phyloP scores from a whole-genome alignment of 495 filamentous ascomycete species.

The Aspergillus biplanus region DNA sequence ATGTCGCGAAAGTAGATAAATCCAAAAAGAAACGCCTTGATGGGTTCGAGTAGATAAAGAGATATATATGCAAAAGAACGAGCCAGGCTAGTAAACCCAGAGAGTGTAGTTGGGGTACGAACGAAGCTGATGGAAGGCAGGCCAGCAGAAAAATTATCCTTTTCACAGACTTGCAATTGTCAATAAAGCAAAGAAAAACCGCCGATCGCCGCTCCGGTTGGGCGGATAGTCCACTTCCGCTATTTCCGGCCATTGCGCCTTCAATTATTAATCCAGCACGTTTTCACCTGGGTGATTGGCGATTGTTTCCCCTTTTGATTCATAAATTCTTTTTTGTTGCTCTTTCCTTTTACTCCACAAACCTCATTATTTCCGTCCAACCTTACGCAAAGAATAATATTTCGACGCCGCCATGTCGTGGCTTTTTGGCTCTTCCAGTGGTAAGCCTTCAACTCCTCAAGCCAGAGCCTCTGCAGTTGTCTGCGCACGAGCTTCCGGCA shows the following conservation, averaged over 20 bases:
- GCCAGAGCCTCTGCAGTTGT: no score
- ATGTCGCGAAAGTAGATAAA: background rate
- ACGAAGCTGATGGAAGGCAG: conserved; percentile 2
- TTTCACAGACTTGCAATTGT: conserved; percentile 2
- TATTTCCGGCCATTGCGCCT: conserved; percentile 17
- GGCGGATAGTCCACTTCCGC: conserved; percentile 27
- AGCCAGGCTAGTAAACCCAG: conserved; percentile 5
- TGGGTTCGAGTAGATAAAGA: background rate
- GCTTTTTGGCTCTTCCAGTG: conserved; percentile 44
- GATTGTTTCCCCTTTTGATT: background rate
- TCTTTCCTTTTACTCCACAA: conserved; percentile 5
- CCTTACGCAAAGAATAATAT: background rate
- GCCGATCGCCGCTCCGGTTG: conserved; percentile 27
- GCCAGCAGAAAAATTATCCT: background rate
- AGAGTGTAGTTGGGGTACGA: conserved; percentile 1
- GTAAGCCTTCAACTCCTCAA: conserved; percentile 28
- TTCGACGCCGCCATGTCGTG: conserved; percentile 43
- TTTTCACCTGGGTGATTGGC: conserved; percentile 12
- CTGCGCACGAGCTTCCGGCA: no score
- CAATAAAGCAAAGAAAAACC: background rate
- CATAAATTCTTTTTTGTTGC: background rate
- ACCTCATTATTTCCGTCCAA: background rate
- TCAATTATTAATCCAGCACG: conserved; percentile 38
- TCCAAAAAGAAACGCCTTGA: conserved; percentile 6
- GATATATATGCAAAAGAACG: conserved; percentile 3